Evolutionary conservation across 2,329 filamentous ascomycete genomes (phyloP).

Genomic region (Thermoascus crustaceus): DNA sequence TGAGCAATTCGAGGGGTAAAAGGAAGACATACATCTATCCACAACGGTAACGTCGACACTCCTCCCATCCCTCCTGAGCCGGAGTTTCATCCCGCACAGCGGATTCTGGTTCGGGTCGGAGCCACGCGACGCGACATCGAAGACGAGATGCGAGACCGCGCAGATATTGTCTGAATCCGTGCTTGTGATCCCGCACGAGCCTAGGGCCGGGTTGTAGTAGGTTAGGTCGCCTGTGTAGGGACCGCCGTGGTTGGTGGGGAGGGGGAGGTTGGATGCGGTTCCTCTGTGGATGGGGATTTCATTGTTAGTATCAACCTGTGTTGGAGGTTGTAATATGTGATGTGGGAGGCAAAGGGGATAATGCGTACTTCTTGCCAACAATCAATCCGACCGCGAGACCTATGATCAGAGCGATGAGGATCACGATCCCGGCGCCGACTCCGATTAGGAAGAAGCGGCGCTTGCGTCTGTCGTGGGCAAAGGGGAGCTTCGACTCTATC

Average conservation of each 20-base stretch:
- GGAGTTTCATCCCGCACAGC: conserved; percentile 59
- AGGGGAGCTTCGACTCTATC: too few species aligned
- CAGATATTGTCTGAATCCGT: conserved; percentile 51
- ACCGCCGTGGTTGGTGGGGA: conserved; percentile 42
- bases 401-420: neutral
- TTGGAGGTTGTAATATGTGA: neutral
- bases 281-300: neutral
- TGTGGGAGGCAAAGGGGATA: neutral
- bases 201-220: conserved; percentile 59
- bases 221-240: conserved; percentile 58
- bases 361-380: neutral
- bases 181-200: conserved; percentile 59
- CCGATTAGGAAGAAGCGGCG: neutral
- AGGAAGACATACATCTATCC: conserved; percentile 50
- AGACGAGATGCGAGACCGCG: conserved; percentile 59
- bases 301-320: neutral
- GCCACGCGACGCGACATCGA: conserved; percentile 49
- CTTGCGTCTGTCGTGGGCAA: neutral
- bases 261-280: conserved; percentile 37
- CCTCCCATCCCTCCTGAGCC: conserved; percentile 47
- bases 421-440: neutral
- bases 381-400: neutral
- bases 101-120: conserved; percentile 57
- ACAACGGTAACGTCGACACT: conserved; percentile 59
- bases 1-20: too few species aligned